Conservation (phyloP, 176 grass and related monocot species). For the Pontederia paniculata region DNA sequence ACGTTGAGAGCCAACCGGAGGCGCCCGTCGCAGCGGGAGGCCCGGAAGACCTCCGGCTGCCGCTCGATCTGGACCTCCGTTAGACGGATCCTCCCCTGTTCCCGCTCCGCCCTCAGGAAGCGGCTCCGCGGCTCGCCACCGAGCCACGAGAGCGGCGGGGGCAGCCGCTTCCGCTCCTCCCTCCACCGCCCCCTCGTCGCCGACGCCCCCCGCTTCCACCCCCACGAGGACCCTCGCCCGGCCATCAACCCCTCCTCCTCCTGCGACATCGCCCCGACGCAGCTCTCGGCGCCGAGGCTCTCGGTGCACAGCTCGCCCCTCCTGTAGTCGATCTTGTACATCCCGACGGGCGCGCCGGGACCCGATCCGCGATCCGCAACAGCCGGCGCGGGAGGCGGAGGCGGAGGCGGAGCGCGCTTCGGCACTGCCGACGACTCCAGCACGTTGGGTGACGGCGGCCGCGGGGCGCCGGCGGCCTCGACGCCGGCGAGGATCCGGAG, state of each 20-base stretch:
- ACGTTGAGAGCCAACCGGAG: constrained; percentile 7
- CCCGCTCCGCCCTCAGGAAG: constrained; percentile 9
- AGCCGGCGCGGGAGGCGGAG: too few relatives aligned
- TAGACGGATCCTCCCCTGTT: constrained; percentile 3
- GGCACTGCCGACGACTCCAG: background rate
- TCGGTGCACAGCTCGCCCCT: constrained; percentile 2
- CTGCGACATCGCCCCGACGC: constrained; percentile 2
- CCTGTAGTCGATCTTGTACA: background rate
- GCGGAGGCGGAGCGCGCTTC: background rate
- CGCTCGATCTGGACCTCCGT: constrained; percentile 9
- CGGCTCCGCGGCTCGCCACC: background rate
- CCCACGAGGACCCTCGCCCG: background rate
- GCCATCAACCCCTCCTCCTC: background rate
- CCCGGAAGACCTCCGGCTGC: constrained; percentile 4
- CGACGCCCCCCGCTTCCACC: background rate
- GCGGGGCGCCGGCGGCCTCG: too few relatives aligned
- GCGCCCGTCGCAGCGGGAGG: constrained; percentile 7
- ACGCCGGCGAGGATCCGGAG: constrained; percentile 2
- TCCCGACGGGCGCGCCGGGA: background rate
- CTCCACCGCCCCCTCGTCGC: background rate
- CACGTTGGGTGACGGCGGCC: background rate
- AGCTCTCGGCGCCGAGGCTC: constrained; percentile 16
- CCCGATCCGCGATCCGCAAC: background rate
- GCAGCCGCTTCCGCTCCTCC: background rate
- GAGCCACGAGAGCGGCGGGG: constrained; percentile 1